phyloP scores from a whole-genome alignment of 192 early-diverging fungal genomes.

The Jimgerdemannia flammicorona region DNA sequence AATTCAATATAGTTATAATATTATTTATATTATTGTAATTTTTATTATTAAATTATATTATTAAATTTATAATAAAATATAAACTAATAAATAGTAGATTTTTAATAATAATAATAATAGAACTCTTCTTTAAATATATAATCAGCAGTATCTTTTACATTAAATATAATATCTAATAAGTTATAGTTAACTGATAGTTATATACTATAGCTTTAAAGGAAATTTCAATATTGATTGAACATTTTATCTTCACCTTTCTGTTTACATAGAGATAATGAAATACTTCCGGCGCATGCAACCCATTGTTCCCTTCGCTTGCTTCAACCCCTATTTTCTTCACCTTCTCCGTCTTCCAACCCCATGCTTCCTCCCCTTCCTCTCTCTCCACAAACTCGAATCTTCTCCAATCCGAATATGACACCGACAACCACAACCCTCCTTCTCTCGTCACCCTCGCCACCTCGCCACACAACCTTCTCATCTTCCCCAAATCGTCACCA shows the following conservation, averaged over 20 bases:
- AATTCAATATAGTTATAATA: too few species aligned
- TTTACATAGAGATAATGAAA: background rate
- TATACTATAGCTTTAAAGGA: too few species aligned
- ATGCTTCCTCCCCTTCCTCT: background rate
- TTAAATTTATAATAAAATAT: too few species aligned
- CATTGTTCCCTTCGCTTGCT: background rate
- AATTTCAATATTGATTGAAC: too few species aligned
- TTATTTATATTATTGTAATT: too few species aligned
- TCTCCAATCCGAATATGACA: constrained; percentile 12
- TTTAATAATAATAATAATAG: too few species aligned
- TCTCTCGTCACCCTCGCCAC: background rate
- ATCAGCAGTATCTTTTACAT: too few species aligned
- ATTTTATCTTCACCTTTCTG: background rate
- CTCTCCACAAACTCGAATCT: background rate
- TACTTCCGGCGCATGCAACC: background rate
- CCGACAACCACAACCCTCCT: constrained; percentile 10
- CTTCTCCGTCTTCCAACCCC: background rate
- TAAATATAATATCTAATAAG: too few species aligned
- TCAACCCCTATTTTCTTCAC: background rate
- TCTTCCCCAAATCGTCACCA: constrained; percentile 5
- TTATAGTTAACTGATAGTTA: too few species aligned
- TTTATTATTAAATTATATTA: too few species aligned
- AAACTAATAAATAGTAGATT: too few species aligned
- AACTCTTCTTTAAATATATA: too few species aligned
- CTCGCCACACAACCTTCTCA: constrained; percentile 3